phyloP scores from a whole-genome alignment of 169 alveolate genomes.

The Plasmodium yoelii region DNA sequence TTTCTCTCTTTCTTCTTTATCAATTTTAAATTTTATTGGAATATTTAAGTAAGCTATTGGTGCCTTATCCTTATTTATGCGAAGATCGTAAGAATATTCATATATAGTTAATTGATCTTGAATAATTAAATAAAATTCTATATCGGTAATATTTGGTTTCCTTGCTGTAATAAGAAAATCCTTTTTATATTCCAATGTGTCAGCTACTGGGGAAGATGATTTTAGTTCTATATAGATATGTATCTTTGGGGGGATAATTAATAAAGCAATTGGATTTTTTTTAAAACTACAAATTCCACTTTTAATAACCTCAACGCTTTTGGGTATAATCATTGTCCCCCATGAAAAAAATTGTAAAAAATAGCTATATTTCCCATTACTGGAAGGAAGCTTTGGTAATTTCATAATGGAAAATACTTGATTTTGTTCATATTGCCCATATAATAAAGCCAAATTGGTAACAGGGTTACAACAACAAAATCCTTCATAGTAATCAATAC shows the following conservation, averaged over 20 bases:
- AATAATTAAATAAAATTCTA: slow-evolving; percentile 74
- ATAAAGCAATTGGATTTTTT: slow-evolving; percentile 74
- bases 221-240: slow-evolving; percentile 72
- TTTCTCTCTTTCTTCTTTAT: slow-evolving; percentile 52
- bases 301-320: slow-evolving; percentile 71
- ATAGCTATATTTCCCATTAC: slow-evolving; percentile 80
- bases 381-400: slow-evolving; percentile 74
- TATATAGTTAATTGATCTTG: slow-evolving; percentile 78
- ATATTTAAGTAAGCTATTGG: slow-evolving; percentile 63
- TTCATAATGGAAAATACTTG: slow-evolving; percentile 45
- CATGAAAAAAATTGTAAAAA: slow-evolving; percentile 81
- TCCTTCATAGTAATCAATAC: slow-evolving; percentile 82
- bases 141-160: slow-evolving; percentile 80
- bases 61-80: slow-evolving; percentile 77
- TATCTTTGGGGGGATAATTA: slow-evolving; percentile 80
- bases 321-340: slow-evolving; percentile 81
- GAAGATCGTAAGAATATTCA: slow-evolving; percentile 79
- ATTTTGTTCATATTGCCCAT: slow-evolving; percentile 77
- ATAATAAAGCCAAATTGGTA: slow-evolving; percentile 77
- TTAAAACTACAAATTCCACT: slow-evolving; percentile 76
- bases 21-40: slow-evolving; percentile 41
- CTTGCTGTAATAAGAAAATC: slow-evolving; percentile 82
- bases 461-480: slow-evolving; percentile 82
- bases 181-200: slow-evolving; percentile 73
- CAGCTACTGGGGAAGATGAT: slow-evolving; percentile 70